phyloP scores from a whole-genome alignment of 345 rosid genomes.

The Salix suchowensis region DNA sequence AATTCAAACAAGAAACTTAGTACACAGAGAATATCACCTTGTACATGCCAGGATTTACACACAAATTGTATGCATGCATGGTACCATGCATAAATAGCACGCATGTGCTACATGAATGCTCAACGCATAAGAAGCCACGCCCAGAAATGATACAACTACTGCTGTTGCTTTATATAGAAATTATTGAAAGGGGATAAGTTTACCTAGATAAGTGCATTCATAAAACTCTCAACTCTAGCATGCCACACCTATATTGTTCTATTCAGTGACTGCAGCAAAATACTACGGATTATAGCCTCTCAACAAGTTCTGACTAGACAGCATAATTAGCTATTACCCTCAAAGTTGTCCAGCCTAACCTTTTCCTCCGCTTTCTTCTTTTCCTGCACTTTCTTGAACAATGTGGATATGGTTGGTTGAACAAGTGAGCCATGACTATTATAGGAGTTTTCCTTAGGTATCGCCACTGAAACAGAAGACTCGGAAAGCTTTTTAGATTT shows the following conservation, averaged over 20 bases:
- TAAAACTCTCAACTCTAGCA: too few species aligned
- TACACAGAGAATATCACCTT: not conserved
- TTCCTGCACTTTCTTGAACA: conserved; percentile 46
- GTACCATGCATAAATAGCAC: not conserved
- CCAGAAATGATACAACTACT: not conserved
- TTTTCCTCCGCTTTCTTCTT: conserved; percentile 46
- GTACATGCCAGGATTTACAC: not conserved
- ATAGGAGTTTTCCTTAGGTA: conserved; percentile 26
- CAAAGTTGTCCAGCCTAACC: conserved; percentile 25
- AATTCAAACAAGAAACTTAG: not conserved
- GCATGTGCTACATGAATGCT: too few species aligned
- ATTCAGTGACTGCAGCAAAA: not conserved
- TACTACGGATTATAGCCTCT: not conserved
- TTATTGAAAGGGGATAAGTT: too few species aligned
- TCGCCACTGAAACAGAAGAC: conserved; percentile 26
- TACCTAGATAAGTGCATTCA: too few species aligned
- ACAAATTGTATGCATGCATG: not conserved
- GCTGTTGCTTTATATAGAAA: not conserved
- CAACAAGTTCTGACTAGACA: not conserved
- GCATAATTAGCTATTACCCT: not conserved
- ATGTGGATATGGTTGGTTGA: conserved; percentile 67
- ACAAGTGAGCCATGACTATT: conserved; percentile 50
- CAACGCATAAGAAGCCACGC: not conserved
- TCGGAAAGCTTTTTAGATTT: conserved; percentile 28
- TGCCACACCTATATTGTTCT: not conserved